phyloP scores from a whole-genome alignment of 192 early-diverging fungal species.

The Coemansia umbellata region DNA sequence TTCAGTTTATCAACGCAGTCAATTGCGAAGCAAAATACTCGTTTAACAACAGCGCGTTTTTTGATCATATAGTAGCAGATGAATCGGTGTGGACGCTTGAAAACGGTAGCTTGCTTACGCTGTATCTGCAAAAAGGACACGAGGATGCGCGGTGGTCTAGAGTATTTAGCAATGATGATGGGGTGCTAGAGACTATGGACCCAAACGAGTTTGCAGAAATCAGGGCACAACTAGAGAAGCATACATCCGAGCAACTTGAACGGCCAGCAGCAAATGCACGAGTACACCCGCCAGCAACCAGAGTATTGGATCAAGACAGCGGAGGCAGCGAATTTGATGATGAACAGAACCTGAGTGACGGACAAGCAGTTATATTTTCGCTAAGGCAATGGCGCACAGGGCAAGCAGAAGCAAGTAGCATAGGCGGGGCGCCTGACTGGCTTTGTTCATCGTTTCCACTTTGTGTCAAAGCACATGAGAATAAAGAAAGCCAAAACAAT shows the following conservation, averaged over 20 bases:
- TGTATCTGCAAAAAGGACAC: constrained; percentile 61
- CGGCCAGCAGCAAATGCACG: background rate
- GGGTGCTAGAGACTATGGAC: constrained; percentile 62
- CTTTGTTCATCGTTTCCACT: constrained; percentile 51
- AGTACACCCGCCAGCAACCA: constrained; percentile 10
- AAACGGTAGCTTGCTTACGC: constrained; percentile 53
- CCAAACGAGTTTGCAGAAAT: constrained; percentile 58
- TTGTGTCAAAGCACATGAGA: too few relatives aligned
- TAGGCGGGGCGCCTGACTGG: constrained; percentile 58
- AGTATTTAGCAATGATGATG: constrained; percentile 59
- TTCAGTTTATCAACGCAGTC: constrained; percentile 17
- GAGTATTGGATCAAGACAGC: constrained; percentile 28
- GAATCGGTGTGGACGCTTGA: constrained; percentile 70
- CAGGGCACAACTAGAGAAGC: constrained; percentile 57
- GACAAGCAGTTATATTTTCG: constrained; percentile 34
- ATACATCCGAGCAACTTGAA: constrained; percentile 48
- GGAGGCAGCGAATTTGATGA: constrained; percentile 32
- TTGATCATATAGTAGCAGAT: constrained; percentile 52
- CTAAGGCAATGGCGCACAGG: constrained; percentile 35
- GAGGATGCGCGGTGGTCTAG: constrained; percentile 62
- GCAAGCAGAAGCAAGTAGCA: constrained; percentile 41
- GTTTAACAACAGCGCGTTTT: constrained; percentile 13
- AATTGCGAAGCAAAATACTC: constrained; percentile 11
- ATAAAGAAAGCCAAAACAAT: background rate
- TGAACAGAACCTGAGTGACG: background rate